Conservation (phyloP, 805 yeast genomes). For the Tetrapisispora phaffii region DNA sequence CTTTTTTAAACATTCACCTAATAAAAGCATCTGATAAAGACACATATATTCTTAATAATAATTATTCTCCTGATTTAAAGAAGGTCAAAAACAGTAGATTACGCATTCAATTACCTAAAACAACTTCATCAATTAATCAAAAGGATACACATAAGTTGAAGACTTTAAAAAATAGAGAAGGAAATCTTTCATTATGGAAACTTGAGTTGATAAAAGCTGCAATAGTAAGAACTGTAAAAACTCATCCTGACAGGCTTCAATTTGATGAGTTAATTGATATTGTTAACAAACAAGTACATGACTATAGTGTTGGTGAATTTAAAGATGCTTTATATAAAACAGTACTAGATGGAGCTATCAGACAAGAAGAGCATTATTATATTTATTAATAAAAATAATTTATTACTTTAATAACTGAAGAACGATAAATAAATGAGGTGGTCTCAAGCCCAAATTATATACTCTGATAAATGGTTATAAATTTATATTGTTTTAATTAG, state of each 20-base stretch:
- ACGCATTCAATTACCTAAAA: slow-evolving; percentile 11
- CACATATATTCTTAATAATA: slow-evolving; percentile 11
- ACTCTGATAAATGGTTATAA: neutral
- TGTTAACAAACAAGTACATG: slow-evolving; percentile 12
- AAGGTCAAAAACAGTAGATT: slow-evolving; percentile 17
- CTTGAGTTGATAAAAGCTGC: slow-evolving; percentile 22
- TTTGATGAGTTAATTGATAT: slow-evolving; percentile 7
- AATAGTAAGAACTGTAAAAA: slow-evolving; percentile 20
- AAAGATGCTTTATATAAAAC: slow-evolving; percentile 19
- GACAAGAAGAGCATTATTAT: neutral
- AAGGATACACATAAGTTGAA: neutral
- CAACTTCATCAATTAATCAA: neutral
- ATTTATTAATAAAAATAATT: neutral
- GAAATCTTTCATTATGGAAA: slow-evolving; percentile 21
- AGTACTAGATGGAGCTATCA: slow-evolving; percentile 5
- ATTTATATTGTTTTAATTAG: slow-evolving; percentile 30
- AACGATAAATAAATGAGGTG: too few relatives aligned
- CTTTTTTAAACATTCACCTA: slow-evolving; percentile 15
- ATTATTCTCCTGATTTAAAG: slow-evolving; percentile 15
- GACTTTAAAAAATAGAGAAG: slow-evolving; percentile 13
- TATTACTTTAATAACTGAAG: too few relatives aligned
- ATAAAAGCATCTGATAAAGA: slow-evolving; percentile 5
- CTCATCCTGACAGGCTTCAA: slow-evolving; percentile 6
- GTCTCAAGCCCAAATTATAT: too few relatives aligned
- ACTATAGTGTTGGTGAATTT: slow-evolving; percentile 27